These are phyloP conservation scores for Asterochloris erici DNA, from an alignment of 139 green algal species.

Conservation along the genomic window DNA sequence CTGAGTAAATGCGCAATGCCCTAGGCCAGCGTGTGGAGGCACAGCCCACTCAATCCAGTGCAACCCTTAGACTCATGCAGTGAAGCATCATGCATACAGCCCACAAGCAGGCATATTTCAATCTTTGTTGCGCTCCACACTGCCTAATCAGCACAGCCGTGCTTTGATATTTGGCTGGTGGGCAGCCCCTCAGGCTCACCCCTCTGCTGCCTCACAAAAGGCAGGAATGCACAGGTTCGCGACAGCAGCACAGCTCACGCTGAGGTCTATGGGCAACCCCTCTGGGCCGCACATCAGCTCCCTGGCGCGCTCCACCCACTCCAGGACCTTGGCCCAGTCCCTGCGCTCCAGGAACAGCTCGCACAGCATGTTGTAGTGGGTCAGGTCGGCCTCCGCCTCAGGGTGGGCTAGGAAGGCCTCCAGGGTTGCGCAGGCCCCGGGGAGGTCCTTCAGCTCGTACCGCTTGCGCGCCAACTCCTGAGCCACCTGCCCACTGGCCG, in stretches of 20 bases:
- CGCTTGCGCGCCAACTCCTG: conserved; percentile 57
- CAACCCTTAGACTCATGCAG: no score
- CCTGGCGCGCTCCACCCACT: conserved; percentile 52
- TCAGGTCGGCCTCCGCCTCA: conserved; percentile 58
- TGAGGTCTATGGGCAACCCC: conserved; percentile 68
- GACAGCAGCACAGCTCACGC: conserved; percentile 11
- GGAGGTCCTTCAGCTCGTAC: conserved; percentile 34
- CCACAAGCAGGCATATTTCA: no score
- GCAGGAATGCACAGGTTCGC: not conserved
- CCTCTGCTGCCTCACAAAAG: no score
- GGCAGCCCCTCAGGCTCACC: no score
- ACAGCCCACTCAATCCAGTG: no score
- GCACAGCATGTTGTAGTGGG: conserved; percentile 83
- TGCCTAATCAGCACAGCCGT: no score
- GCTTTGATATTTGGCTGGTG: no score
- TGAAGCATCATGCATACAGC: no score
- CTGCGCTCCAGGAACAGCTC: conserved; percentile 71
- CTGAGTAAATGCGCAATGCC: no score
- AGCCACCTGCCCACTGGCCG: conserved; percentile 19
- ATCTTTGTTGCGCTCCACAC: no score
- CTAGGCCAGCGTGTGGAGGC: no score
- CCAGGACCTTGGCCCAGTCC: conserved; percentile 33
- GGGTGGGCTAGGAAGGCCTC: conserved; percentile 38
- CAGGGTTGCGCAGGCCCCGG: conserved; percentile 43
- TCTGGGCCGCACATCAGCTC: conserved; percentile 25